A percentile compares a stretch with the other conserved stretches of the same genome.
Evolutionary conservation across 2,329 filamentous ascomycete species (phyloP).

Genomic region (Colletotrichum spaethianum): DNA sequence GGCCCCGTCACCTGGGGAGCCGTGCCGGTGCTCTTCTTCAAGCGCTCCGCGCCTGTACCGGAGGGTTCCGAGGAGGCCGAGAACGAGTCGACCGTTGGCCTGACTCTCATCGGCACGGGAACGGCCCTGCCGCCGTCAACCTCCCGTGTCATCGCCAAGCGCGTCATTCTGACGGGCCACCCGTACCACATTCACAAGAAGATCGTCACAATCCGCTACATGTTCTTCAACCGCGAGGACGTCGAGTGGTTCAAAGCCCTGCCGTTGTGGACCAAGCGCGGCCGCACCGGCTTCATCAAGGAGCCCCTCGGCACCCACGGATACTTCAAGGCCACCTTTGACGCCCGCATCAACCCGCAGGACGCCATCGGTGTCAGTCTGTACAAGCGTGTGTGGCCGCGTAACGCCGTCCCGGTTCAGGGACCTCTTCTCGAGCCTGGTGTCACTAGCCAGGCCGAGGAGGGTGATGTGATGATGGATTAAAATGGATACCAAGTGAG

Average conservation of each 20-base stretch:
- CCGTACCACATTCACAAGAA: slow-evolving; percentile 99
- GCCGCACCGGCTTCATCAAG: slow-evolving; percentile 91
- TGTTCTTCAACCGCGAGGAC: slow-evolving; percentile 99
- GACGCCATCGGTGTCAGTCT: slow-evolving; percentile 93
- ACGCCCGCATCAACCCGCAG: slow-evolving; percentile 94
- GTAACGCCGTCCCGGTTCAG: slow-evolving; percentile 69
- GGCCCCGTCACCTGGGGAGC: slow-evolving; percentile 94
- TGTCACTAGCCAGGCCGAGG: slow-evolving; percentile 38
- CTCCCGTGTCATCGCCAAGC: slow-evolving; percentile 89
- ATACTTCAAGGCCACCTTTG: slow-evolving; percentile 99
- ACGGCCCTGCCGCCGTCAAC: slow-evolving; percentile 85
- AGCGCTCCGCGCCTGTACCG: slow-evolving; percentile 60
- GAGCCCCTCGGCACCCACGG: slow-evolving; percentile 95
- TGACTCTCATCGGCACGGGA: slow-evolving; percentile 87
- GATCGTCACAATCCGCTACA: slow-evolving; percentile 96
- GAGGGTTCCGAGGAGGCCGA: slow-evolving; percentile 59
- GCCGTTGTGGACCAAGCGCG: slow-evolving; percentile 93
- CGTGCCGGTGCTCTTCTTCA: slow-evolving; percentile 92
- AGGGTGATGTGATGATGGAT: slow-evolving; percentile 58
- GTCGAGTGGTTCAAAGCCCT: slow-evolving; percentile 98
- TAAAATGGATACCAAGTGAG: slow-evolving; percentile 44
- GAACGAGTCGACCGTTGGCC: slow-evolving; percentile 59
- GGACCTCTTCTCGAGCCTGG: slow-evolving; percentile 58
- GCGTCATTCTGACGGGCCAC: slow-evolving; percentile 93
- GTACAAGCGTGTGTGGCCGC: slow-evolving; percentile 89